Evolutionary conservation across 352 stramenopile species (phyloP).

Genomic region (Phytophthora nicotianae): DNA sequence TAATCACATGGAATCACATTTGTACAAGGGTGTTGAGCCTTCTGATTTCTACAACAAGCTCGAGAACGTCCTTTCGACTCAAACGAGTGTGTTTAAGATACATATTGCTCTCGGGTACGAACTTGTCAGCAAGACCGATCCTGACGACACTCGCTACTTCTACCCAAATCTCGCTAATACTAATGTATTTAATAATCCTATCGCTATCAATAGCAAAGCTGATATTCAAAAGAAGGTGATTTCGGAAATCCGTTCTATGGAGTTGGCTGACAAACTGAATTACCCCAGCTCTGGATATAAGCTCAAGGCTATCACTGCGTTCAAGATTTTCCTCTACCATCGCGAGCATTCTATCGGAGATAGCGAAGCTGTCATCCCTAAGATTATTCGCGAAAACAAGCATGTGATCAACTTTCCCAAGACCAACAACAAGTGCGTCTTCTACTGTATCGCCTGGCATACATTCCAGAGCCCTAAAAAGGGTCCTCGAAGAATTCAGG

Average conservation of each 20-base stretch:
- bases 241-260: slow-evolving; percentile 1
- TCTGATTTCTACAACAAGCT: slow-evolving; percentile 1
- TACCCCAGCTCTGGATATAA: background rate
- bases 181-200: background rate
- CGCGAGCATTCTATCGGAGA: background rate
- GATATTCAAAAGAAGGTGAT: slow-evolving; percentile 2
- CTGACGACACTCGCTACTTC: too few species aligned
- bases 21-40: background rate
- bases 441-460: background rate
- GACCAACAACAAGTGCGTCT: slow-evolving; percentile 2
- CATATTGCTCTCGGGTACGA: background rate
- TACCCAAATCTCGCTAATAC: slow-evolving; percentile 2
- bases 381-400: slow-evolving; percentile 2
- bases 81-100: background rate
- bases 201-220: slow-evolving; percentile 1
- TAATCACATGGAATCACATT: slow-evolving; percentile 1
- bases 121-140: too few species aligned
- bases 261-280: slow-evolving; percentile 3
- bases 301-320: slow-evolving; percentile 5
- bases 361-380: slow-evolving; percentile 1
- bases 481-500: background rate
- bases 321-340: background rate
- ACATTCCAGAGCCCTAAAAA: background rate
- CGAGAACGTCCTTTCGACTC: background rate
- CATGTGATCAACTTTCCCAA: slow-evolving; percentile 2